Conservation (phyloP, 768 basidiomycete species). For the Fibroporia radiculosa region DNA sequence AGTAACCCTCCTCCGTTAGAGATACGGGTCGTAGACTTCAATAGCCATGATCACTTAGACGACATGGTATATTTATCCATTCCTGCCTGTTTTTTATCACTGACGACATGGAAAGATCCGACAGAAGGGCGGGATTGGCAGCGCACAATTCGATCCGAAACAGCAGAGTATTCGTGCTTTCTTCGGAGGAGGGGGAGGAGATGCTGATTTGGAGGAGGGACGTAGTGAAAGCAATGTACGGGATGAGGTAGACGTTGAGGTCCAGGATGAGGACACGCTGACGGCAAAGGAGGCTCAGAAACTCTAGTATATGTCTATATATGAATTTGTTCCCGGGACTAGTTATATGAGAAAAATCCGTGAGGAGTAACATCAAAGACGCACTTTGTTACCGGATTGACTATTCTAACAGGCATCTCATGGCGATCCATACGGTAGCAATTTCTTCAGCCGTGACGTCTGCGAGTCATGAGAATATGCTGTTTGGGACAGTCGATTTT, state of each 20-base stretch:
- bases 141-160: constrained; percentile 59
- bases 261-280: constrained; percentile 3
- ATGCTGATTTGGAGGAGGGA: constrained; percentile 14
- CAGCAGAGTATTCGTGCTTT: constrained; percentile 73
- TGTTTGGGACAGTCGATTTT: constrained; percentile 58
- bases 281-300: background rate
- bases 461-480: constrained; percentile 61
- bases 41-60: constrained; percentile 47
- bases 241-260: constrained; percentile 21
- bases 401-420: constrained; percentile 1
- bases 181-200: constrained; percentile 38
- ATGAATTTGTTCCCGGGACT: too few relatives aligned
- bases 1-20: constrained; percentile 26
- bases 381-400: background rate
- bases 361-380: too few relatives aligned
- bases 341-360: too few relatives aligned
- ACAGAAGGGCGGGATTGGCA: constrained; percentile 73
- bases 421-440: constrained; percentile 61
- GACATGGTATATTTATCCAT: constrained; percentile 41
- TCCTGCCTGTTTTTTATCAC: too few relatives aligned
- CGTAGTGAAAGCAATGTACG: constrained; percentile 22
- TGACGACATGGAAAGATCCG: constrained; percentile 33
- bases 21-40: constrained; percentile 44
- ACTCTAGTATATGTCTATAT: constrained; percentile 8
- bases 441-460: constrained; percentile 57